These are phyloP conservation scores for Saitozyma podzolica DNA, from an alignment of 768 basidiomycete species.

Conservation along the genomic window DNA sequence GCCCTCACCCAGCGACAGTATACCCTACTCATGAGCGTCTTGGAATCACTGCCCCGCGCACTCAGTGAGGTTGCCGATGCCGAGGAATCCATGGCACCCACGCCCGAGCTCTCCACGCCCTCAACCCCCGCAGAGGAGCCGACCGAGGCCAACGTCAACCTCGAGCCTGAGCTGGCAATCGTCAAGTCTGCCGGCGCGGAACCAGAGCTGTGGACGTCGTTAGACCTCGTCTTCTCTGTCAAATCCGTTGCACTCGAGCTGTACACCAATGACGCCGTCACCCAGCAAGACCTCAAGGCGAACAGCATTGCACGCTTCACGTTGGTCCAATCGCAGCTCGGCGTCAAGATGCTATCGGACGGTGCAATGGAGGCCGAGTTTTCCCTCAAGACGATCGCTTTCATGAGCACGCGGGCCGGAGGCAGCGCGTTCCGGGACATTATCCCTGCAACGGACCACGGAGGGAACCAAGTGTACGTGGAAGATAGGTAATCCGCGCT, in stretches of 20 bases:
- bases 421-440: conserved; percentile 87
- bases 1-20: conserved; percentile 39
- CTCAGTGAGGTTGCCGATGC: conserved; percentile 55
- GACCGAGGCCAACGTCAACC: conserved; percentile 2
- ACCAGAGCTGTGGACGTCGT: conserved; percentile 61
- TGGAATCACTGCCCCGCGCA: conserved; percentile 60
- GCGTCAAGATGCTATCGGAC: conserved; percentile 77
- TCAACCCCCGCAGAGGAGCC: conserved; percentile 3
- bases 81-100: conserved; percentile 22
- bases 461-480: conserved; percentile 71
- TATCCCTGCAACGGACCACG: conserved; percentile 84
- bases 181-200: conserved; percentile 49
- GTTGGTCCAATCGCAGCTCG: conserved; percentile 72
- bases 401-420: conserved; percentile 82
- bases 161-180: conserved; percentile 53
- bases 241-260: conserved; percentile 77
- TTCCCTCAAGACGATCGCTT: conserved; percentile 83
- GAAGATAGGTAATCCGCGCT: not conserved
- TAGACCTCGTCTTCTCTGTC: conserved; percentile 74
- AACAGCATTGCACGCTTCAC: conserved; percentile 84
- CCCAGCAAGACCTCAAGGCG: conserved; percentile 63
- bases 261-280: conserved; percentile 68
- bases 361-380: conserved; percentile 84
- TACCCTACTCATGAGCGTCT: conserved; percentile 34
- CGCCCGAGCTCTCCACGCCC: conserved; percentile 25